phyloP scores from a whole-genome alignment of 768 basidiomycete genomes.

The Tylopilus subfusipes region DNA sequence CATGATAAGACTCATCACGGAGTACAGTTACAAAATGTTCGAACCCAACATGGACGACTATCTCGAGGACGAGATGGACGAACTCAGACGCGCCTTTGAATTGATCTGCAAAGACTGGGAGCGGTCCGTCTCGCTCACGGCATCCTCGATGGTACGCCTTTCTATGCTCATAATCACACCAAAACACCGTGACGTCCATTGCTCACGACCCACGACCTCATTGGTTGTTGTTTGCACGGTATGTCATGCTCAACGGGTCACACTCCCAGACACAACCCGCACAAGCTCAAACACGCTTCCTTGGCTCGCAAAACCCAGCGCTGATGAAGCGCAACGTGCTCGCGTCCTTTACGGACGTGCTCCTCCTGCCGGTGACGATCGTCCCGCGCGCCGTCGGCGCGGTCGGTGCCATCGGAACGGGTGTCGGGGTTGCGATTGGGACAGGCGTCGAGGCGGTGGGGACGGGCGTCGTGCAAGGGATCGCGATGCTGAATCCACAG shows the following conservation, averaged over 20 bases:
- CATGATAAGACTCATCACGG: neutral
- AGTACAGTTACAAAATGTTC: conserved; percentile 83
- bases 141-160: conserved; percentile 35
- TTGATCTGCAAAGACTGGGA: conserved; percentile 81
- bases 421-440: conserved; percentile 59
- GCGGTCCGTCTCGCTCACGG: conserved; percentile 35
- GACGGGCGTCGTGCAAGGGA: conserved; percentile 75
- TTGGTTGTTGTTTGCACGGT: neutral
- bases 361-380: conserved; percentile 92
- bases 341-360: conserved; percentile 84
- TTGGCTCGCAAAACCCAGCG: conserved; percentile 83
- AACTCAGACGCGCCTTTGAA: conserved; percentile 70
- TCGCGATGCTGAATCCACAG: conserved; percentile 87
- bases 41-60: conserved; percentile 98
- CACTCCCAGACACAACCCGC: conserved; percentile 1
- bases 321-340: conserved; percentile 90
- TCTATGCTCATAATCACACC: neutral
- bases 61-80: conserved; percentile 89
- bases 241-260: conserved; percentile 10
- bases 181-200: neutral
- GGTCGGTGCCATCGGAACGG: conserved; percentile 66
- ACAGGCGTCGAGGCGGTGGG: conserved; percentile 54
- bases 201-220: neutral
- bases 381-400: conserved; percentile 78
- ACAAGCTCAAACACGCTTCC: conserved; percentile 52